Evolutionary conservation across 139 green algal species (phyloP).

Genomic region (Mesostigma viride): DNA sequence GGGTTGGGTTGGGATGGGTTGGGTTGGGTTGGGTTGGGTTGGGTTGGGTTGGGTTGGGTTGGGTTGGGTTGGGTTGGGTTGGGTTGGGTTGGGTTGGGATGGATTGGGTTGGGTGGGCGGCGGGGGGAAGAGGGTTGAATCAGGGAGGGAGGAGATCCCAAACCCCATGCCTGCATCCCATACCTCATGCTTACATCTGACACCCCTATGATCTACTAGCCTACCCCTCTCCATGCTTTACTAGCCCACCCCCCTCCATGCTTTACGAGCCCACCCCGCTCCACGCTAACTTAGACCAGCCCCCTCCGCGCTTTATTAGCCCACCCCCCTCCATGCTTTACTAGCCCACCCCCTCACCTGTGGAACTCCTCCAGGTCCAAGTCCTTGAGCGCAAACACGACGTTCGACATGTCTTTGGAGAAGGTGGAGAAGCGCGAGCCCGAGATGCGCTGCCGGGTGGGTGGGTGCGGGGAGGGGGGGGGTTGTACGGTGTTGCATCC

Average conservation of each 20-base stretch:
- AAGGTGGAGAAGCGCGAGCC: conserved; percentile 18
- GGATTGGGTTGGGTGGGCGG: no score
- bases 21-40: no score
- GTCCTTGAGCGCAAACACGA: conserved; percentile 31
- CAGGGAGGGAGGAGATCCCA: no score
- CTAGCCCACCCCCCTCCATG: background rate
- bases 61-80: no score
- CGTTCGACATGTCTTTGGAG: conserved; percentile 22
- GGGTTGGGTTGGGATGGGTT: no score
- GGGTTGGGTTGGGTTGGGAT: no score
- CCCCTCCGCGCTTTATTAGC: background rate
- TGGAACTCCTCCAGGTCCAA: conserved; percentile 51
- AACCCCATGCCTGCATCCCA: no score
- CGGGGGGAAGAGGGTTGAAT: no score
- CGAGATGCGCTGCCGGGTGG: conserved; percentile 6
- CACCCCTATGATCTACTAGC: no score
- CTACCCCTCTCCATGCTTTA: background rate
- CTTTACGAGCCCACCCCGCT: conserved; percentile 1
- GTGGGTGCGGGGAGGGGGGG: background rate
- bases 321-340: background rate
- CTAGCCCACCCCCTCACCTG: conserved; percentile 21
- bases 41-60: no score
- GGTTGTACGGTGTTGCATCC: background rate
- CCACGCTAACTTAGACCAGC: background rate
- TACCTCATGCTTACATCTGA: no score